phyloP scores from a whole-genome alignment of 208 protist species.

The Strigomonas culicis region DNA sequence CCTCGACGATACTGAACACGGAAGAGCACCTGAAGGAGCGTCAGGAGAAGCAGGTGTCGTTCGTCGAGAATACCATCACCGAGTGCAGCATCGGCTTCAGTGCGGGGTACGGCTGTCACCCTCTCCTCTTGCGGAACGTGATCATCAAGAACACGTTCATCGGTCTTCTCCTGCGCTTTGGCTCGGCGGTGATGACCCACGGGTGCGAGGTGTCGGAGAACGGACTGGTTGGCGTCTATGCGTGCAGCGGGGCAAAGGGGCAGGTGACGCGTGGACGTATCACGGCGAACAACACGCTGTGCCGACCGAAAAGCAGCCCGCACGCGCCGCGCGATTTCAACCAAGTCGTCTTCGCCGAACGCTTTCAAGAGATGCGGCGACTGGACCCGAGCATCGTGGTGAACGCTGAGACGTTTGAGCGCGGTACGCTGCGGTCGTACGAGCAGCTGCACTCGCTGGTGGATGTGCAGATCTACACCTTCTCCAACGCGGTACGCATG shows the following conservation, averaged over 20 bases:
- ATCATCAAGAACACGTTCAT: slow-evolving; percentile 80
- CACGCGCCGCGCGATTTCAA: slow-evolving; percentile 52
- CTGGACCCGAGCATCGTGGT: not conserved
- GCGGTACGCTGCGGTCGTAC: slow-evolving; percentile 28
- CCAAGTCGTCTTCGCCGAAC: slow-evolving; percentile 15
- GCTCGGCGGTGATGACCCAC: slow-evolving; percentile 53
- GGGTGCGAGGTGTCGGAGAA: slow-evolving; percentile 62
- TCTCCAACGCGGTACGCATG: slow-evolving; percentile 42
- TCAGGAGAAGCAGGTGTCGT: slow-evolving; percentile 57
- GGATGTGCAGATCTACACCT: slow-evolving; percentile 38
- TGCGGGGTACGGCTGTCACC: slow-evolving; percentile 64
- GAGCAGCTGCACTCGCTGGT: slow-evolving; percentile 34
- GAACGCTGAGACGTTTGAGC: not conserved
- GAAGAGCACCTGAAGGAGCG: slow-evolving; percentile 48
- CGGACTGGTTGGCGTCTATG: slow-evolving; percentile 74
- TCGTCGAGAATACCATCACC: slow-evolving; percentile 68
- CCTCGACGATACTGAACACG: slow-evolving; percentile 35
- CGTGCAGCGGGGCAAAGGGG: slow-evolving; percentile 58
- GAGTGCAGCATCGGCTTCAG: slow-evolving; percentile 73
- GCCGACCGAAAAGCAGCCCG: slow-evolving; percentile 30
- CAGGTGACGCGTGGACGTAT: slow-evolving; percentile 42
- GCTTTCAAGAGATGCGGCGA: slow-evolving; percentile 17
- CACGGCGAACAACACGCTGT: slow-evolving; percentile 68
- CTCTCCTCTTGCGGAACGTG: slow-evolving; percentile 62
- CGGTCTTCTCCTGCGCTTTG: slow-evolving; percentile 70